A percentile compares a stretch with the other conserved stretches of the same genome.
phyloP scores from a whole-genome alignment of 345 rosid genomes.

The Nephelium lappaceum region DNA sequence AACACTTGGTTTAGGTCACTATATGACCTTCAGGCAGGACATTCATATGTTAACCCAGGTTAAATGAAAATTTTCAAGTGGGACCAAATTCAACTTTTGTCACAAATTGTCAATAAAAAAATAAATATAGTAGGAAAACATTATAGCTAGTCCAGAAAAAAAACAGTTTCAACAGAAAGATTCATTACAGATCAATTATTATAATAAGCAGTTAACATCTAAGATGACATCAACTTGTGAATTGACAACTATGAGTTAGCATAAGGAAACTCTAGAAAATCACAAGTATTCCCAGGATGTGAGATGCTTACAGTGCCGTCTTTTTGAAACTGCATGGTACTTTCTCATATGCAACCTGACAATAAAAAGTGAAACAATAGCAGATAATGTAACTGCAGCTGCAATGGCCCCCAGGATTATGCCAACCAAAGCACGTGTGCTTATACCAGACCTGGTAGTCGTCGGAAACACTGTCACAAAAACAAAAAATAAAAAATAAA shows the following conservation, averaged over 20 bases:
- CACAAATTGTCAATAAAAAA: not conserved
- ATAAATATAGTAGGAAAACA: not conserved
- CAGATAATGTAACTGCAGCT: slow-evolving; percentile 67
- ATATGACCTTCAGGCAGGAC: not conserved
- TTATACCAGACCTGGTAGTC: slow-evolving; percentile 43
- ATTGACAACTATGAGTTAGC: not conserved
- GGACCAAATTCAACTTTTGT: not conserved
- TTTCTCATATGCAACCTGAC: slow-evolving; percentile 49
- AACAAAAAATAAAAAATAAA: not conserved
- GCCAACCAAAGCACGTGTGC: slow-evolving; percentile 67
- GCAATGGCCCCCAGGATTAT: slow-evolving; percentile 72
- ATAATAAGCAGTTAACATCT: not conserved
- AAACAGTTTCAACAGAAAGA: not conserved
- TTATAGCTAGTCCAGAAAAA: not conserved
- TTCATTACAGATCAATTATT: not conserved
- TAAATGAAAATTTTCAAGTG: not conserved
- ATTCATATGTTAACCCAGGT: not conserved
- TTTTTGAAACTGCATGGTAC: slow-evolving; percentile 46
- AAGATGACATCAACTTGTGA: not conserved
- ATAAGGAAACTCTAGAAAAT: not conserved
- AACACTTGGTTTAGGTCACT: not conserved
- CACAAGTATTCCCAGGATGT: not conserved
- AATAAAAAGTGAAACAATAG: slow-evolving; percentile 64
- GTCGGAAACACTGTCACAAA: slow-evolving; percentile 40
- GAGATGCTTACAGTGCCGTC: slow-evolving; percentile 57